A percentile compares a stretch with the other conserved stretches of the same genome.
phyloP scores from a whole-genome alignment of 2,329 filamentous ascomycete genomes.

The Botryosphaeria dothidea region DNA sequence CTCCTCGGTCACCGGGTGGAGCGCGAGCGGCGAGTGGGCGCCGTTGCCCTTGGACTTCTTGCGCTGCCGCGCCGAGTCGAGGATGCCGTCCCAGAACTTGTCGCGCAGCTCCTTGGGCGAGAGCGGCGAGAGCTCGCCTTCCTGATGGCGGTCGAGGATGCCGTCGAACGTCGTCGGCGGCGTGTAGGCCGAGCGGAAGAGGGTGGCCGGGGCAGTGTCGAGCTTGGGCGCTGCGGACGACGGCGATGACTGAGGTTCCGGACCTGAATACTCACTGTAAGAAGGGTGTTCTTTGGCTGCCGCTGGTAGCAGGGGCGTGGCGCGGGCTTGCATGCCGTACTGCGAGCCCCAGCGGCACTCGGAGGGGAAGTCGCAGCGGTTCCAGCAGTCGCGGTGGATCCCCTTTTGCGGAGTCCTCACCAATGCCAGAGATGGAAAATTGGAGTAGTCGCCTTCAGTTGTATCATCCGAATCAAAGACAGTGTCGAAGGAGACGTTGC shows the following conservation, averaged over 20 bases:
- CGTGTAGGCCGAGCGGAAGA: not conserved
- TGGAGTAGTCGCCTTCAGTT: not conserved
- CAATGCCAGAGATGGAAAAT: constrained; percentile 1
- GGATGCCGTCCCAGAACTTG: constrained; percentile 29
- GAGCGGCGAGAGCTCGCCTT: constrained; percentile 21
- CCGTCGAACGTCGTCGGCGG: constrained; percentile 23
- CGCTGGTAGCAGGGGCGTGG: not conserved
- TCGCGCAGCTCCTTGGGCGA: constrained; percentile 23
- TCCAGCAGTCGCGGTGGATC: constrained; percentile 43
- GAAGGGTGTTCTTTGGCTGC: not conserved
- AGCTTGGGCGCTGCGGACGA: not conserved
- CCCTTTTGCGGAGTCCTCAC: constrained; percentile 23
- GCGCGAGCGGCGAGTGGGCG: constrained; percentile 24
- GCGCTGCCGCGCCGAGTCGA: constrained; percentile 30
- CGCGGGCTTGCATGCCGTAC: not conserved
- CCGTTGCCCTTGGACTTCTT: constrained; percentile 17
- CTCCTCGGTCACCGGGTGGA: constrained; percentile 19
- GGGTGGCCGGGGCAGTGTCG: not conserved
- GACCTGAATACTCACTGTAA: too few species aligned
- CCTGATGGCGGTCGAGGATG: constrained; percentile 21
- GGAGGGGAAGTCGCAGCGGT: constrained; percentile 47
- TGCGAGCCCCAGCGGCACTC: constrained; percentile 44
- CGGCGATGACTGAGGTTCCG: not conserved
- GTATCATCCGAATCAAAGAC: not conserved
- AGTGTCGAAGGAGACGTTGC: constrained; percentile 25